A percentile compares a stretch with the other conserved stretches of the same genome.
Conservation (phyloP, 2,329 filamentous ascomycete species). For the Annulohypoxylon truncatum region DNA sequence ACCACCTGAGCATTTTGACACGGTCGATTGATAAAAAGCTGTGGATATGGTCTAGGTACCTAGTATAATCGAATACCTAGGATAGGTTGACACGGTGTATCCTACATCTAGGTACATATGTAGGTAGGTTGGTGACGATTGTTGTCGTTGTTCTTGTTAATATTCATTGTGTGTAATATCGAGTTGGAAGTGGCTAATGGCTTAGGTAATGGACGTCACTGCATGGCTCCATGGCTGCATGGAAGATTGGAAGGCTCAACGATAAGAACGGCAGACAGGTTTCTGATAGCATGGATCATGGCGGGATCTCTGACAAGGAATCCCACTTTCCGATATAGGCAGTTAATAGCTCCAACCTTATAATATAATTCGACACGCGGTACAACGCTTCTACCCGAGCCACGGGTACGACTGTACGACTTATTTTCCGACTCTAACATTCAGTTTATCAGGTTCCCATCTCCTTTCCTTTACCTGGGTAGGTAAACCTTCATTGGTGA, state of each 20-base stretch:
- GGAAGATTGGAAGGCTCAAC: too few species aligned
- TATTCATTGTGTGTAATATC: neutral
- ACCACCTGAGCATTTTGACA: slow-evolving; percentile 29
- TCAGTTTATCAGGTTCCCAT: neutral
- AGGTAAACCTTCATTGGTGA: neutral
- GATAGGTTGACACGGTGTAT: neutral
- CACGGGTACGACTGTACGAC: neutral
- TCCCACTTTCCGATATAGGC: slow-evolving; percentile 22
- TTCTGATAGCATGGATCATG: neutral
- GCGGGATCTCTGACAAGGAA: neutral
- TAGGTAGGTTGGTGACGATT: neutral
- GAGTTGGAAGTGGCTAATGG: neutral
- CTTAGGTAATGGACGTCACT: neutral
- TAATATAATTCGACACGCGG: neutral
- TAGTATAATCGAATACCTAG: neutral
- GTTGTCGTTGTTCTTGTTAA: neutral
- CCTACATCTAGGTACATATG: neutral
- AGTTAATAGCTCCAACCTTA: slow-evolving; percentile 4
- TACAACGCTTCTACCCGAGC: neutral
- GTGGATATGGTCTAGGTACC: neutral
- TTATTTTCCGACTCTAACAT: neutral
- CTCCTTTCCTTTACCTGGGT: neutral
- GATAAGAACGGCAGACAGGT: neutral
- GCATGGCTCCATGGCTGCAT: too few species aligned
- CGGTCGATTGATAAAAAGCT: neutral